These are phyloP conservation scores for Imleria badia DNA, from an alignment of 768 basidiomycete genomes.

Conservation along the genomic window DNA sequence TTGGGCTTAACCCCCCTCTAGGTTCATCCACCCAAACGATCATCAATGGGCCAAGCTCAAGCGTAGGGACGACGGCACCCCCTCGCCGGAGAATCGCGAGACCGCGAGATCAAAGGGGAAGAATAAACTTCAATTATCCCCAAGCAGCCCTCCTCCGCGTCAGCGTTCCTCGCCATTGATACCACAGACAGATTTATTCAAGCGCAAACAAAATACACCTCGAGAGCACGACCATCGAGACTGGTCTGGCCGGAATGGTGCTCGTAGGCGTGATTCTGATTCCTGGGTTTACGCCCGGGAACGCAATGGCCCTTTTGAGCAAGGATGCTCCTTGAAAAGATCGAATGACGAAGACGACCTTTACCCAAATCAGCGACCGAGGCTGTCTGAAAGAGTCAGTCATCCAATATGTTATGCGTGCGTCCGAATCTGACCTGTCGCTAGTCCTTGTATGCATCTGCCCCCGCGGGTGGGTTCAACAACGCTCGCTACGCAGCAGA, in stretches of 20 bases:
- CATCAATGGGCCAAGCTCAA: slow-evolving; percentile 37
- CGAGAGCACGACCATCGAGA: slow-evolving; percentile 26
- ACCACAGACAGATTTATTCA: slow-evolving; percentile 47
- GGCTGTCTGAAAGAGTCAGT: slow-evolving; percentile 29
- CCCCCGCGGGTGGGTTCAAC: slow-evolving; percentile 3
- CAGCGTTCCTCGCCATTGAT: slow-evolving; percentile 38
- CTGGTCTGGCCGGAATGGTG: slow-evolving; percentile 18
- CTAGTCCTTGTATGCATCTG: slow-evolving; percentile 15
- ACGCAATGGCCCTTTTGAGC: slow-evolving; percentile 14
- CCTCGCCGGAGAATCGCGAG: slow-evolving; percentile 25
- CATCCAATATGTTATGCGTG: neutral
- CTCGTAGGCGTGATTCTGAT: slow-evolving; percentile 26
- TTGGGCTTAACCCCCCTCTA: slow-evolving; percentile 15
- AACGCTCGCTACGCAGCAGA: slow-evolving; percentile 3
- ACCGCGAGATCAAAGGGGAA: slow-evolving; percentile 23
- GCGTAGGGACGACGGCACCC: slow-evolving; percentile 14
- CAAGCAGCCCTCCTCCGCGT: slow-evolving; percentile 17
- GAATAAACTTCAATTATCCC: slow-evolving; percentile 17
- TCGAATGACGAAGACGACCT: slow-evolving; percentile 22
- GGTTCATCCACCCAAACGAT: slow-evolving; percentile 54
- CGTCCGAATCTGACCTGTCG: slow-evolving; percentile 10
- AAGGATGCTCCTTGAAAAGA: slow-evolving; percentile 25
- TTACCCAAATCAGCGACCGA: slow-evolving; percentile 30
- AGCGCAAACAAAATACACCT: slow-evolving; percentile 23
- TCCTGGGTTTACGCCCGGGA: slow-evolving; percentile 23